phyloP scores from a whole-genome alignment of 495 filamentous ascomycete genomes.

The Aspergillus kassunensis region DNA sequence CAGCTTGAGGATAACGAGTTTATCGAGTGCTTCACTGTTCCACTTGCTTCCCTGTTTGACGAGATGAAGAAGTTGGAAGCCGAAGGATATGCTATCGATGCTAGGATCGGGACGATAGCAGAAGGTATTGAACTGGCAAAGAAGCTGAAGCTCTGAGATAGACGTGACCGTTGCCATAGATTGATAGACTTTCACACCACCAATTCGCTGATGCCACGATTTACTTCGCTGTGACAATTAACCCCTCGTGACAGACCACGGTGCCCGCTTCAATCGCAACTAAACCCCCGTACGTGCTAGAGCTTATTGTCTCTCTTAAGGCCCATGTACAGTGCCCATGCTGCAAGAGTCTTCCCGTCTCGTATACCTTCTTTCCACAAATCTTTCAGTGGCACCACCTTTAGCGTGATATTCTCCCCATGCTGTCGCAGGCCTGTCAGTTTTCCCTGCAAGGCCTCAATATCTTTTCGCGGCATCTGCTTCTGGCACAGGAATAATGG shows the following conservation, averaged over 20 bases:
- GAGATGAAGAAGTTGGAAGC: conserved; percentile 66
- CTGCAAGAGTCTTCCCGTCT: conserved; percentile 77
- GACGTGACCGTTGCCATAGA: conserved; percentile 1
- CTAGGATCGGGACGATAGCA: conserved; percentile 76
- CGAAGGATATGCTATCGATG: conserved; percentile 81
- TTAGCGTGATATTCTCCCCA: conserved; percentile 79
- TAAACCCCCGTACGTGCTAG: conserved; percentile 19
- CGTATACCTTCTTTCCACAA: conserved; percentile 72
- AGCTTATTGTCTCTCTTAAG: conserved; percentile 63
- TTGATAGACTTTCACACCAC: conserved; percentile 4
- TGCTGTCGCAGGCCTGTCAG: conserved; percentile 73
- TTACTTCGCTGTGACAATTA: neutral
- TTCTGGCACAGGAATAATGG: conserved; percentile 73
- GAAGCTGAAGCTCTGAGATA: conserved; percentile 45
- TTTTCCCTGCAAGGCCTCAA: conserved; percentile 68
- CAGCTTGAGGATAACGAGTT: conserved; percentile 86
- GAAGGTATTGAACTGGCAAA: conserved; percentile 82
- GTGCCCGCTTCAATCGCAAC: neutral
- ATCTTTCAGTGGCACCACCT: conserved; percentile 66
- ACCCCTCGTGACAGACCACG: neutral
- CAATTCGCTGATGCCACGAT: too few species aligned
- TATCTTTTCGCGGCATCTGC: conserved; percentile 55
- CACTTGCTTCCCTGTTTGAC: conserved; percentile 59
- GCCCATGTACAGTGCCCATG: conserved; percentile 72
- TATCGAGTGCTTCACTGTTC: conserved; percentile 78